phyloP scores from a whole-genome alignment of 306 rosid species.

The Prunus salicina region DNA sequence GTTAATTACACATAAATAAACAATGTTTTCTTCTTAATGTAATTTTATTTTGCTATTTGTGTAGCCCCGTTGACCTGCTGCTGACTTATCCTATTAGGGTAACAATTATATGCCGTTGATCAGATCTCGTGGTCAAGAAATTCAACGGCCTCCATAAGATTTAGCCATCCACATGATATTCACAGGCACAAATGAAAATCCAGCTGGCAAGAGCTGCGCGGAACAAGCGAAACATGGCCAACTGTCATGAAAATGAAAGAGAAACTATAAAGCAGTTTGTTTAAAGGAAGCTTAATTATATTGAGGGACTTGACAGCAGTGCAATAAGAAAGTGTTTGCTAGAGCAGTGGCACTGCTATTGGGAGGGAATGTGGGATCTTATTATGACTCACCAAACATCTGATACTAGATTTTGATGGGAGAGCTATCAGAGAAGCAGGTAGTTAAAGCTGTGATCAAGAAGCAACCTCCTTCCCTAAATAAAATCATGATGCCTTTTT shows the following conservation, averaged over 20 bases:
- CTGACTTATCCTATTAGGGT: too few species aligned
- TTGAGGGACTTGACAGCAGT: conserved; percentile 24
- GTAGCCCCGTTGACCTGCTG: too few species aligned
- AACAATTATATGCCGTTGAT: not conserved
- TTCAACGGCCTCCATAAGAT: too few species aligned
- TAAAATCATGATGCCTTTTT: conserved; percentile 22
- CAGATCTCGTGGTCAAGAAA: not conserved
- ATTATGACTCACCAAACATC: conserved; percentile 61
- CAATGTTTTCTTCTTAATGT: too few species aligned
- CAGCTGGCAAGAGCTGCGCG: not conserved
- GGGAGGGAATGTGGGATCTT: conserved; percentile 17
- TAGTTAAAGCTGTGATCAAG: conserved; percentile 72
- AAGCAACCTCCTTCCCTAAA: conserved; percentile 48
- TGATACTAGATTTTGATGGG: conserved; percentile 67
- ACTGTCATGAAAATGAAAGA: conserved; percentile 51
- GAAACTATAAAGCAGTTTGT: conserved; percentile 26
- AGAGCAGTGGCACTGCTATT: not conserved
- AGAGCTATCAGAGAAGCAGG: conserved; percentile 48
- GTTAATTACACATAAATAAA: too few species aligned
- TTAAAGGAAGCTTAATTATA: conserved; percentile 11
- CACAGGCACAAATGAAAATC: not conserved
- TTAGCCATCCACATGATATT: not conserved
- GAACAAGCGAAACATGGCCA: conserved; percentile 17
- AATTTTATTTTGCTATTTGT: too few species aligned
- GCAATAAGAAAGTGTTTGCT: not conserved